phyloP scores from a whole-genome alignment of 1,284 basidiomycete genomes.

The Ustilago trichophora region DNA sequence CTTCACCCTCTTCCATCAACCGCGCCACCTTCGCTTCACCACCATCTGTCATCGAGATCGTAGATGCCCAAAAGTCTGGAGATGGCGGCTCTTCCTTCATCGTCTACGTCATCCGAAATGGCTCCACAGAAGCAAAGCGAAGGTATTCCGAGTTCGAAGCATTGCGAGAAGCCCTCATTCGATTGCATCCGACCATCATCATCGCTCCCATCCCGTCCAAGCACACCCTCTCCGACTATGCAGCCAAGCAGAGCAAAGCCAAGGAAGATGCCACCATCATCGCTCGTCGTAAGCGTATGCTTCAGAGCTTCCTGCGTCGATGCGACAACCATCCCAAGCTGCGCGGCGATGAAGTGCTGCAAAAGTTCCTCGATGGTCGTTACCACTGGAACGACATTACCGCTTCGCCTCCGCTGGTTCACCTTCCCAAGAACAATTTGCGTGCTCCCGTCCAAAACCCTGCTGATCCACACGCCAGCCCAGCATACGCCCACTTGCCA shows the following conservation, averaged over 20 bases:
- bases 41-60: conserved; percentile 44
- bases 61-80: conserved; percentile 93
- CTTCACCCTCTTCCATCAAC: conserved; percentile 13
- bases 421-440: conserved; percentile 91
- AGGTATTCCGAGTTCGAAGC: conserved; percentile 98
- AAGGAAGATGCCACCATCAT: conserved; percentile 96
- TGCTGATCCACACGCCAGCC: conserved; percentile 77
- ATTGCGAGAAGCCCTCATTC: conserved; percentile 81
- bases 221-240: conserved; percentile 94
- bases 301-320: conserved; percentile 93
- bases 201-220: conserved; percentile 98
- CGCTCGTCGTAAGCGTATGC: conserved; percentile 87
- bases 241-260: conserved; percentile 93
- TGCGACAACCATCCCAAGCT: conserved; percentile 88
- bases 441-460: conserved; percentile 95
- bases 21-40: conserved; percentile 34
- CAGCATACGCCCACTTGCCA: conserved; percentile 84
- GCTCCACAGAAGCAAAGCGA: conserved; percentile 82
- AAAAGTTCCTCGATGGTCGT: conserved; percentile 92
- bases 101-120: conserved; percentile 89
- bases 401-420: conserved; percentile 78
- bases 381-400: conserved; percentile 78
- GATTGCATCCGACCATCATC: conserved; percentile 93
- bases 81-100: conserved; percentile 86
- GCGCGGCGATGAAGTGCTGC: conserved; percentile 91